Conservation (phyloP, 148 eudicot genomes). For the Nepenthes gracilis region DNA sequence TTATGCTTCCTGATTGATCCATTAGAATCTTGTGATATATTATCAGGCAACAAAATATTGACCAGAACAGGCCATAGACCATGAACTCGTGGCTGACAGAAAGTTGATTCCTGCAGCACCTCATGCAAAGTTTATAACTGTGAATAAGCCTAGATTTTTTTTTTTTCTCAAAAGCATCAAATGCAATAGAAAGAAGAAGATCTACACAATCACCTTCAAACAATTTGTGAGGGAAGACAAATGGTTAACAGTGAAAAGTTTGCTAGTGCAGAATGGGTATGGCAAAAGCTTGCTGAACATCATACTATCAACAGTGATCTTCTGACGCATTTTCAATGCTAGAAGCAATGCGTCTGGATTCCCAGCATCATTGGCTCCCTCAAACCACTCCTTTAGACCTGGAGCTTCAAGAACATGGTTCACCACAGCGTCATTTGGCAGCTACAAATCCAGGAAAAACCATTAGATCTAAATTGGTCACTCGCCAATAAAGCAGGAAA, state of each 20-base stretch:
- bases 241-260: constrained; percentile 55
- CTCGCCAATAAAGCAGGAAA: background rate
- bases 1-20: constrained; percentile 61
- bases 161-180: background rate
- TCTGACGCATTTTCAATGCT: constrained; percentile 59
- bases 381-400: constrained; percentile 72
- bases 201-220: constrained; percentile 51
- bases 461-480: background rate
- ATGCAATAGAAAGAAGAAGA: background rate
- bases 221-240: constrained; percentile 47
- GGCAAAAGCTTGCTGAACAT: constrained; percentile 68
- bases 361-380: constrained; percentile 62
- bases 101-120: constrained; percentile 68
- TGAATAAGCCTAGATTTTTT: background rate
- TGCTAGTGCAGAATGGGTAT: constrained; percentile 46
- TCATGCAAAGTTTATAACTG: constrained; percentile 2
- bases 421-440: constrained; percentile 55
- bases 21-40: constrained; percentile 37
- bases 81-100: constrained; percentile 92
- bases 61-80: constrained; percentile 71
- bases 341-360: constrained; percentile 93
- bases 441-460: constrained; percentile 30
- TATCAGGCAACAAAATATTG: constrained; percentile 61
- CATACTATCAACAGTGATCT: constrained; percentile 32
- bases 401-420: constrained; percentile 65